Evolutionary conservation across 441 rosid genomes (phyloP), one percentile per base, ranked within the genome.

Genomic region (Euphorbia celastroides): DNA sequence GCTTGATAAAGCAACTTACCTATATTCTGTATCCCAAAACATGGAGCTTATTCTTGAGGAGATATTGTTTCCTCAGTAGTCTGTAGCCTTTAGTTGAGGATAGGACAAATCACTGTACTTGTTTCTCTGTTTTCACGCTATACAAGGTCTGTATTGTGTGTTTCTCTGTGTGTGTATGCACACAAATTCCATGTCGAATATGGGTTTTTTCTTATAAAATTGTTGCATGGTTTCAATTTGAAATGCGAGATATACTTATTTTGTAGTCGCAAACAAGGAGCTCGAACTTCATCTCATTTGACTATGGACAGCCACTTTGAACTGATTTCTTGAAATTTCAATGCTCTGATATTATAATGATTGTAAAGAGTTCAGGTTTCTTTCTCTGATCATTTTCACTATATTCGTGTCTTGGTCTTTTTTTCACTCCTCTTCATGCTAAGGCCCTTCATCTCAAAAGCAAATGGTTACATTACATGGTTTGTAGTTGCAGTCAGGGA

Each of bases 291-390:
- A n/a, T n/a, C n/a, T n/a, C 71, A 38, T 75, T 77, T 87, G 87
- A 73, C 76, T 68, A 76, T 80, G 48, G 69, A 74, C 67, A 81
- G 84, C 74, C 75, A 74, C 60, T 86, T 88, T 83, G 98, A 94
- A 81, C 86, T 81, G 74, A 89, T 92, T 84, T 89, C 93, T 36
- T 83, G 98, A 88, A 83, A 75, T 86, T 62, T 72, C 89, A 79
- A 77, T 86, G 93, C 97, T 94, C 55, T 88, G 82, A 74, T 86
- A 80, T 74, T 90, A 88, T 72, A 89, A 87, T 78, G 90, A 86
- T 80, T 88, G 86, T 74, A 84, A 84, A 77, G 94, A 88, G 66
- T 87, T 88, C 78, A 84, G 91, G 98, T 91, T 57, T 68, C 81
- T 46, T 62, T n/a, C n/a, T n/a, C n/a, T n/a, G n/a, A n/a, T n/a